Percentiles rank a stretch among this genome's conserved stretches.
These are phyloP conservation scores for Wickerhamiella vanderwaltii DNA, from an alignment of 805 yeast species.

Conservation along the genomic window DNA sequence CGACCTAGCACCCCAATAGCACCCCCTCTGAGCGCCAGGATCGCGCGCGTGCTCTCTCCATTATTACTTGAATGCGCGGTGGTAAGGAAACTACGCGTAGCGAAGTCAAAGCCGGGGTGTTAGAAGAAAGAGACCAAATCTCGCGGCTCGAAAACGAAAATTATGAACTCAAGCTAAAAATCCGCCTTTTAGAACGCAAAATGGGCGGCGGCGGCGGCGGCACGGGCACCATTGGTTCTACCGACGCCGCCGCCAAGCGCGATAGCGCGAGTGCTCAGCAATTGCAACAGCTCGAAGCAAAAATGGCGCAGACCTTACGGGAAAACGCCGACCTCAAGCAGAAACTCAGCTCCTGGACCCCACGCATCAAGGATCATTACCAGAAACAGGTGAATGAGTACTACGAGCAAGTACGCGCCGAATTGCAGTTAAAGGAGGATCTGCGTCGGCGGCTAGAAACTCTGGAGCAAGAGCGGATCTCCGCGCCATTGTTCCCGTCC, in stretches of 20 bases:
- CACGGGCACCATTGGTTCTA: background rate
- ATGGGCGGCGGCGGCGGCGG: too few relatives aligned
- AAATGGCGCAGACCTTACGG: background rate
- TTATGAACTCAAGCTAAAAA: slow-evolving; percentile 3
- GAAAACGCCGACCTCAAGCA: background rate
- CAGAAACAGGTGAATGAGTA: slow-evolving; percentile 2
- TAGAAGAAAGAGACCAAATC: background rate
- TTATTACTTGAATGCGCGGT: too few relatives aligned
- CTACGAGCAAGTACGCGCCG: slow-evolving; percentile 1
- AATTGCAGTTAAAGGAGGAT: background rate
- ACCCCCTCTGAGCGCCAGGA: too few relatives aligned
- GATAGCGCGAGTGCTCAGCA: background rate
- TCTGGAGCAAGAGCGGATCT: background rate
- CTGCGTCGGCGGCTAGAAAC: background rate
- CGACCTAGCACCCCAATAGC: too few relatives aligned
- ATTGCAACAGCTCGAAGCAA: background rate
- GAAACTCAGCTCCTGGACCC: background rate
- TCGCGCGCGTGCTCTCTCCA: too few relatives aligned
- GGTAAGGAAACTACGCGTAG: slow-evolving; percentile 2
- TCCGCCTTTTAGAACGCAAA: background rate
- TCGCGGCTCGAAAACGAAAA: slow-evolving; percentile 2
- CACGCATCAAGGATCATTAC: background rate
- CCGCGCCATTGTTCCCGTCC: too few relatives aligned
- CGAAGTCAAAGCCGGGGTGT: background rate
- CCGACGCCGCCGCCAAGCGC: background rate